Conservation (phyloP, 768 basidiomycete species). For the Cyathus striatus region DNA sequence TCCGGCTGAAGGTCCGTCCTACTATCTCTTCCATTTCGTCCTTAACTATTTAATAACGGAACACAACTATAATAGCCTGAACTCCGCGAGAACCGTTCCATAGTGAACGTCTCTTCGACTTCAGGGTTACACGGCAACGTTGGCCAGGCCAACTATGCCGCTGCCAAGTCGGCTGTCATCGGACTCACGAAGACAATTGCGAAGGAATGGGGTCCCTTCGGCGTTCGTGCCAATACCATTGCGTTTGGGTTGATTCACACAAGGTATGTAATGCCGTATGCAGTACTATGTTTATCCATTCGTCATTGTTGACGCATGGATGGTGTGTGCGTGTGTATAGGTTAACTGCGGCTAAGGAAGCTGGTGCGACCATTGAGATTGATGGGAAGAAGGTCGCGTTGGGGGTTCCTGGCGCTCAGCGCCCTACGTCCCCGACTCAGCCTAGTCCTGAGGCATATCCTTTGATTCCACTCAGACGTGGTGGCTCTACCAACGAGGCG, state of each 20-base stretch:
- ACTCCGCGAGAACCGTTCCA: slow-evolving; percentile 62
- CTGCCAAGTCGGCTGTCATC: slow-evolving; percentile 73
- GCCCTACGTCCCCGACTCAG: slow-evolving; percentile 22
- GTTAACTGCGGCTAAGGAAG: slow-evolving; percentile 76
- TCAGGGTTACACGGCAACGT: slow-evolving; percentile 86
- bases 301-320: background rate
- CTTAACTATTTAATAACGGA: background rate
- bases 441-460: slow-evolving; percentile 31
- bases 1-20: slow-evolving; percentile 61
- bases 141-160: slow-evolving; percentile 79
- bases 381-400: slow-evolving; percentile 81
- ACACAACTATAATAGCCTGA: slow-evolving; percentile 30
- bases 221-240: slow-evolving; percentile 77
- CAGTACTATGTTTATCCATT: background rate
- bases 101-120: slow-evolving; percentile 79
- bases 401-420: slow-evolving; percentile 62
- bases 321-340: no score
- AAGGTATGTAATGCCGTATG: slow-evolving; percentile 35
- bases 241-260: slow-evolving; percentile 79
- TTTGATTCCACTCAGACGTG: slow-evolving; percentile 59
- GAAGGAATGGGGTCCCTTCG: slow-evolving; percentile 84
- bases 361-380: slow-evolving; percentile 69
- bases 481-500: slow-evolving; percentile 70
- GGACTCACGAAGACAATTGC: slow-evolving; percentile 83
- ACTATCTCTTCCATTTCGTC: background rate